phyloP scores from a whole-genome alignment of 768 basidiomycete species.

The Calocybe cyanea region DNA sequence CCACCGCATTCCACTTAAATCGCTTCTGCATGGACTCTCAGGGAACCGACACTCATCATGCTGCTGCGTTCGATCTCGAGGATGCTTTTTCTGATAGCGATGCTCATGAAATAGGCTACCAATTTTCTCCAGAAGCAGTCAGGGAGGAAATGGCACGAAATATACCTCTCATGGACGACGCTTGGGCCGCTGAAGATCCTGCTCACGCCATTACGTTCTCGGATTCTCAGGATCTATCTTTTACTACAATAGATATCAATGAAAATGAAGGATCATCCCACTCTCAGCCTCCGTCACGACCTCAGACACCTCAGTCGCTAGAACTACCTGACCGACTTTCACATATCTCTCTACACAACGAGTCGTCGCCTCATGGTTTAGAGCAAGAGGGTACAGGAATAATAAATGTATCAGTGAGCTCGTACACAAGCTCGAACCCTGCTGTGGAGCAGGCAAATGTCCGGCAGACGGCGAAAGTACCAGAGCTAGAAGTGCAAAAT shows the following conservation, averaged over 20 bases:
- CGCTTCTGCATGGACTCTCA: constrained; percentile 1
- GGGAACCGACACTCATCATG: constrained; percentile 18
- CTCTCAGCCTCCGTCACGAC: constrained; percentile 16
- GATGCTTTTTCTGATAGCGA: constrained; percentile 68
- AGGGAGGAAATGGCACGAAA: constrained; percentile 58
- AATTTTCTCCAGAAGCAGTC: constrained; percentile 60
- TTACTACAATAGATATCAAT: constrained; percentile 59
- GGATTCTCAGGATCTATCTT: constrained; percentile 38
- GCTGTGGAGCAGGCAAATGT: constrained; percentile 25
- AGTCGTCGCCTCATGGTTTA: constrained; percentile 4
- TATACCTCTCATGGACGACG: constrained; percentile 27
- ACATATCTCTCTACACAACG: constrained; percentile 34
- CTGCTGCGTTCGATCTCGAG: constrained; percentile 43
- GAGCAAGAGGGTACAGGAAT: constrained; percentile 8
- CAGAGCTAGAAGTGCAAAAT: constrained; percentile 2
- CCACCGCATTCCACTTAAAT: constrained; percentile 6
- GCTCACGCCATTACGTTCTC: constrained; percentile 32
- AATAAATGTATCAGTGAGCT: no score
- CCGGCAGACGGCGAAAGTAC: constrained; percentile 11
- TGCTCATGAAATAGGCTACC: constrained; percentile 41
- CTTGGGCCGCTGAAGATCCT: constrained; percentile 27
- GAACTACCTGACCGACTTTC: constrained; percentile 32
- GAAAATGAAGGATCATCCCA: constrained; percentile 25
- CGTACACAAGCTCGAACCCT: no score
- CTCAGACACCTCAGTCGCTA: constrained; percentile 19